Conservation (phyloP, 2,329 filamentous ascomycete species). For the Fusarium tuaranense region DNA sequence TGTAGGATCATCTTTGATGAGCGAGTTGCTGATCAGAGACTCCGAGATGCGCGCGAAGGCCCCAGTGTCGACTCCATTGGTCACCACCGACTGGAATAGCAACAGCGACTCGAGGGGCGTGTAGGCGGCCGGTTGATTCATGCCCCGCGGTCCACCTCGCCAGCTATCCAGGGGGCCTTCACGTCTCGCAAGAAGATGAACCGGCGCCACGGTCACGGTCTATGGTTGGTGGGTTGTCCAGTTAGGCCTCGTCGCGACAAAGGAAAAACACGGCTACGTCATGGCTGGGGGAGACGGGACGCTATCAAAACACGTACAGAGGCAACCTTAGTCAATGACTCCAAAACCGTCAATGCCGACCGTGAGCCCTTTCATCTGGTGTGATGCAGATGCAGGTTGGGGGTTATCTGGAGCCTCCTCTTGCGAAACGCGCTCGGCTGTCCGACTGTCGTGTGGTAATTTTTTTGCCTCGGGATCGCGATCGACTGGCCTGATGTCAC, state of each 20-base stretch:
- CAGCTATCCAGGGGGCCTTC: slow-evolving; percentile 66
- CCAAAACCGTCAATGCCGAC: slow-evolving; percentile 42
- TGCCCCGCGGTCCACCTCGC: slow-evolving; percentile 67
- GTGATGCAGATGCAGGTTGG: slow-evolving; percentile 18
- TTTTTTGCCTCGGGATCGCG: slow-evolving; percentile 41
- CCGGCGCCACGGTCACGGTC: slow-evolving; percentile 68
- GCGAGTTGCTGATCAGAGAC: slow-evolving; percentile 77
- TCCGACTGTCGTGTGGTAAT: slow-evolving; percentile 38
- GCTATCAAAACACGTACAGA: slow-evolving; percentile 46
- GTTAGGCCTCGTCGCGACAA: slow-evolving; percentile 40
- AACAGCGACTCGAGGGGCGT: slow-evolving; percentile 88
- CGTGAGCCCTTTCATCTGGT: slow-evolving; percentile 46
- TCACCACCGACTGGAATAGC: slow-evolving; percentile 82
- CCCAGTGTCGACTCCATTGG: slow-evolving; percentile 72
- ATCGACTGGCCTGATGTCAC: slow-evolving; percentile 47
- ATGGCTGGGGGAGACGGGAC: slow-evolving; percentile 38
- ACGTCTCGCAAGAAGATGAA: slow-evolving; percentile 65
- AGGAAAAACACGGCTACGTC: slow-evolving; percentile 40
- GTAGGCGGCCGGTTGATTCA: slow-evolving; percentile 73
- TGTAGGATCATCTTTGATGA: slow-evolving; percentile 75
- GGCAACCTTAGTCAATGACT: slow-evolving; percentile 46
- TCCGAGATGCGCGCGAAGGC: slow-evolving; percentile 81
- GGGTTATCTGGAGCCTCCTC: slow-evolving; percentile 34
- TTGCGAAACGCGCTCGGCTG: slow-evolving; percentile 38
- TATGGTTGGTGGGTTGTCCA: slow-evolving; percentile 39